Evolutionary conservation across 2,329 filamentous ascomycete genomes (phyloP).

Genomic region (Calonectria hongkongensis): DNA sequence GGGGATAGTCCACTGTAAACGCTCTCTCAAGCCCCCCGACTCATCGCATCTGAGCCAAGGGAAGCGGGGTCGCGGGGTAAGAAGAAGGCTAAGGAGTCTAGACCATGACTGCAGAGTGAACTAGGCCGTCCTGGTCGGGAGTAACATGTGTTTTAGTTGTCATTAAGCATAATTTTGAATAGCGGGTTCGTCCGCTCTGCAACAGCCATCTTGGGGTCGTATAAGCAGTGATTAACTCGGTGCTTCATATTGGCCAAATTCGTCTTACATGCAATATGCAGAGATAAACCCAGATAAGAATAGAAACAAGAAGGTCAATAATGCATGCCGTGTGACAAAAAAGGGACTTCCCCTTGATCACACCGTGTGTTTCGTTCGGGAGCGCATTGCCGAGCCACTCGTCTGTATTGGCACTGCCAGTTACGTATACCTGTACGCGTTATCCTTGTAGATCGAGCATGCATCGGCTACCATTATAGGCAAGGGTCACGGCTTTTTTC

Average conservation of each 20-base stretch:
- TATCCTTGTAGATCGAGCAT: slow-evolving; percentile 10
- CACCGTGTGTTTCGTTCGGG: background rate
- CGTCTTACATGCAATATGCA: background rate
- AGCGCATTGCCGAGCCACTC: background rate
- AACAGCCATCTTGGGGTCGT: background rate
- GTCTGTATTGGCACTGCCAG: background rate
- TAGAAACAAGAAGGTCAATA: slow-evolving; percentile 7
- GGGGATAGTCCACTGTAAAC: slow-evolving; percentile 21
- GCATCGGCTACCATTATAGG: background rate
- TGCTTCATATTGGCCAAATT: background rate
- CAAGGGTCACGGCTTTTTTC: background rate
- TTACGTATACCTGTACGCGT: slow-evolving; percentile 13
- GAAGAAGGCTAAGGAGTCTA: background rate
- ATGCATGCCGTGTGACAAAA: slow-evolving; percentile 4
- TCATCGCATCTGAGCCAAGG: background rate
- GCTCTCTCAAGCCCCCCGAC: background rate
- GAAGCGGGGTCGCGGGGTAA: slow-evolving; percentile 31
- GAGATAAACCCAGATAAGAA: slow-evolving; percentile 1
- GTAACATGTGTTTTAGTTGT: background rate
- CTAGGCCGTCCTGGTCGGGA: background rate
- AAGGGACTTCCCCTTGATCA: background rate
- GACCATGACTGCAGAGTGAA: background rate
- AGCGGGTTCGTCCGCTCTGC: slow-evolving; percentile 9
- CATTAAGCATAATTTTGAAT: slow-evolving; percentile 20
- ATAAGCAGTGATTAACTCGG: background rate